Conservation (phyloP, 441 rosid species). For the Populus hybrid region DNA sequence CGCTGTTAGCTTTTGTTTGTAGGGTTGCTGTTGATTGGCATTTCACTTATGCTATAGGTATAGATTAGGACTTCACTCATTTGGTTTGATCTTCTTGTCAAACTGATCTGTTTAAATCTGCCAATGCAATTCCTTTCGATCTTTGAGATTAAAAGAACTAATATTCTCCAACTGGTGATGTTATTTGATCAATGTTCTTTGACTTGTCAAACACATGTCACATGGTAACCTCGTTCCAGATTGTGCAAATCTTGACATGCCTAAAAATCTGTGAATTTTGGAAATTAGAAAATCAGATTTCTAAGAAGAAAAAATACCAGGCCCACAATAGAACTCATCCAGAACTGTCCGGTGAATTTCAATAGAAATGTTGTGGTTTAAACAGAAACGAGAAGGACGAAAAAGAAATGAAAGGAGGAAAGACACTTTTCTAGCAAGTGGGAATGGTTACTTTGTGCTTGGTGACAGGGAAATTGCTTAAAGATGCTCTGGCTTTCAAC, state of each 20-base stretch:
- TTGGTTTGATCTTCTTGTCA: background rate
- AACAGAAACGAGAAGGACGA: background rate
- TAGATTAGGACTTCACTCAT: background rate
- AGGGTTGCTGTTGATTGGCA: background rate
- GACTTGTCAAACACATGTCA: background rate
- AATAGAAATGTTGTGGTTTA: too few species aligned
- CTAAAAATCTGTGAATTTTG: too few species aligned
- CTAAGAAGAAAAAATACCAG: too few species aligned
- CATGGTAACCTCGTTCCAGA: background rate
- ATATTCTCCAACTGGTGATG: background rate
- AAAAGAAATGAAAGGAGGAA: background rate
- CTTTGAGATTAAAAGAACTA: background rate
- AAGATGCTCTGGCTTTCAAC: constrained; percentile 19
- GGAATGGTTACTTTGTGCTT: background rate
- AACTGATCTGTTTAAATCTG: background rate
- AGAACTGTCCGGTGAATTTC: too few species aligned
- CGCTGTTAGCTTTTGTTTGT: background rate
- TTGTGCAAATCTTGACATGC: too few species aligned
- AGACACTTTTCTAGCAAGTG: background rate
- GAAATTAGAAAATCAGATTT: too few species aligned
- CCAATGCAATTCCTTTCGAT: background rate
- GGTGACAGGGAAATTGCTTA: constrained; percentile 10
- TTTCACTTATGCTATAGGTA: background rate
- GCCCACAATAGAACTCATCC: too few species aligned
- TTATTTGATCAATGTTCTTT: background rate